Percentiles rank a stretch among this genome's conserved stretches.
Evolutionary conservation across 495 filamentous ascomycete genomes (phyloP).

Genomic region (Alectoria sarmentosa): DNA sequence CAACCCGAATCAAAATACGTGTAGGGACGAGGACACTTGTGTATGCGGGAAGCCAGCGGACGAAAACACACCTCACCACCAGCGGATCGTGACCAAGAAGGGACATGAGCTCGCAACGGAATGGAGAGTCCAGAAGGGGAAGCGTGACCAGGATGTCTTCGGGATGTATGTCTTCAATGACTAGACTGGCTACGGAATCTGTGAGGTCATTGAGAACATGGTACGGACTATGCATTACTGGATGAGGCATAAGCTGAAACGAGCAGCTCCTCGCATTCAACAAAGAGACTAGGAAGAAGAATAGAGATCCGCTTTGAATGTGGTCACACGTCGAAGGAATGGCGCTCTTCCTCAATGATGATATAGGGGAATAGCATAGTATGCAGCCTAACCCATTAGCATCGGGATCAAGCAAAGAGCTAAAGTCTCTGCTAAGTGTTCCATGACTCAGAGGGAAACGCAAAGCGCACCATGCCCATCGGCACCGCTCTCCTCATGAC

Average conservation of each 20-base stretch:
- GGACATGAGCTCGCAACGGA: conserved; percentile 24
- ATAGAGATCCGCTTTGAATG: conserved; percentile 32
- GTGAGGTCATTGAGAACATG: conserved; percentile 38
- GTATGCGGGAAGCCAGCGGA: conserved; percentile 34
- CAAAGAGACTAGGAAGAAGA: conserved; percentile 28
- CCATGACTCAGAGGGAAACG: conserved; percentile 26
- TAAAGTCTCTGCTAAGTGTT: conserved; percentile 11
- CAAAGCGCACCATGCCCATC: conserved; percentile 21
- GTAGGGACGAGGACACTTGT: conserved; percentile 27
- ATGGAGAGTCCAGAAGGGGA: conserved; percentile 10
- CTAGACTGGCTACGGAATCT: conserved; percentile 32
- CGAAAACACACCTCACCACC: conserved; percentile 38
- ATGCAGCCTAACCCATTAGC: not conserved
- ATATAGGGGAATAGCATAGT: not conserved
- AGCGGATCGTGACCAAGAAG: conserved; percentile 34
- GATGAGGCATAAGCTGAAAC: too few relatives aligned
- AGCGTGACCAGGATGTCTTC: conserved; percentile 36
- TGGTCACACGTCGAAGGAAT: conserved; percentile 31
- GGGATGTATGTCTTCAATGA: conserved; percentile 40
- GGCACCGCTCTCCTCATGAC: conserved; percentile 31
- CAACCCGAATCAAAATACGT: not conserved
- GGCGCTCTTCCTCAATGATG: conserved; percentile 22
- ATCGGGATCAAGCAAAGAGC: conserved; percentile 19
- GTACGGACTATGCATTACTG: too few relatives aligned
- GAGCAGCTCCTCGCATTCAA: conserved; percentile 35